Base-by-base conservation (phyloP, 1,139 yeast species). In the Sugiyamaella grinbergsii region DNA sequence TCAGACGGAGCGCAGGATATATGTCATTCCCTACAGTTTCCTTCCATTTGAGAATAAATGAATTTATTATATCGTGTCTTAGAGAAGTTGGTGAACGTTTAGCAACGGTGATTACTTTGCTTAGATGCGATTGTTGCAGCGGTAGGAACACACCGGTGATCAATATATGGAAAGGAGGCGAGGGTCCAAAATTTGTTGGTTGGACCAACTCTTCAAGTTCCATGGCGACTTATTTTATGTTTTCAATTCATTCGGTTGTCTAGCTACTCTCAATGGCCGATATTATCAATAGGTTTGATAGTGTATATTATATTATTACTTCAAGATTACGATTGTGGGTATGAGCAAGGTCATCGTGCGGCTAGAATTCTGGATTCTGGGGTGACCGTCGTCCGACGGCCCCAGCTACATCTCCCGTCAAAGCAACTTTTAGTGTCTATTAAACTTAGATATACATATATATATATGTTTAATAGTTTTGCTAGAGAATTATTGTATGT, bases 1-100 rank as follows among this genome's bases (percentile, higher is more conserved):
- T 72, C 40, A 90, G 70, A 33, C 82, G 70, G 11, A 86, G 73
- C 0, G 83, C 82, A 0, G 94, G 93, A 59, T 76, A 83, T 4
- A 89, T 75, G 64, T 90, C 82, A 28, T 74, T 66, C 0, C 96
- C 96, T 2, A 87, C 84, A 28, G 80, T 79, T 11, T 71, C 69
- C 50, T 83, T 73, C 83, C 90, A 90, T 20, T 77, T 70, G 2
- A 71, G 66, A 42, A 86, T 72, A 64, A 87, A 91, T 13, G 66
- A 58, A 2, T 58, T 68, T 52, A 70, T 74, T 47, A 64, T 69
- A 55, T 58, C 67, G 50, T 53, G 66, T 58, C 71, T 76, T 8
- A 59, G 48, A 8, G 59, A 60, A 11, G 52, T 54, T 2, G 69
- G 54, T 16, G 62, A 54, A 4, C 49, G 53, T 15, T 64, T 58